Conservation (phyloP, 768 basidiomycete species). For the Glaciozyma martinii region DNA sequence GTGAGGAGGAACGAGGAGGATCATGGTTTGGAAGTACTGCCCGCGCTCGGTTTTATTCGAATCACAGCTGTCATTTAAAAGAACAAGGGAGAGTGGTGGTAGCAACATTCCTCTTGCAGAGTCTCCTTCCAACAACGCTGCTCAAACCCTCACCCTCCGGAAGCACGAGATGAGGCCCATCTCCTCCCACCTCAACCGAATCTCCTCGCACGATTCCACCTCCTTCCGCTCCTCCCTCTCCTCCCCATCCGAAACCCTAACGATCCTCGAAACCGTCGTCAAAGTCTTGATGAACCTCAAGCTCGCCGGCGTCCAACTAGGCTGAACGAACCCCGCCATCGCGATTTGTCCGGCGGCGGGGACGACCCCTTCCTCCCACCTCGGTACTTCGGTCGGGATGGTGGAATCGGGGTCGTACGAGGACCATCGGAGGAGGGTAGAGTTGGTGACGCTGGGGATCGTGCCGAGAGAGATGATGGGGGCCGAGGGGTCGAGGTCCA, state of each 20-base stretch:
- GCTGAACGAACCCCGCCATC: constrained; percentile 10
- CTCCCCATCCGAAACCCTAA: background rate
- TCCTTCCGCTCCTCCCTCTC: background rate
- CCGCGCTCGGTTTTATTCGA: background rate
- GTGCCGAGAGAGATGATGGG: background rate
- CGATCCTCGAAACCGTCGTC: background rate
- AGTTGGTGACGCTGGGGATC: constrained; percentile 2
- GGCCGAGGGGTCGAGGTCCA: background rate
- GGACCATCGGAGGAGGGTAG: background rate
- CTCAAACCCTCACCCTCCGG: constrained; percentile 17
- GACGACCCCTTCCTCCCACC: constrained; percentile 1
- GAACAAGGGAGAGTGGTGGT: background rate
- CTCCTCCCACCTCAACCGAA: constrained; percentile 25
- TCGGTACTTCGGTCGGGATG: background rate
- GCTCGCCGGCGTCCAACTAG: constrained; percentile 7
- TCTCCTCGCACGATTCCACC: constrained; percentile 22
- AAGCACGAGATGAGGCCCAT: constrained; percentile 21
- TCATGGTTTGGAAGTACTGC: too few species aligned
- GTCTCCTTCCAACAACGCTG: background rate
- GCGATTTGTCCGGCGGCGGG: constrained; percentile 20
- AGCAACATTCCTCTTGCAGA: too few species aligned
- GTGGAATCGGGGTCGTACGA: background rate
- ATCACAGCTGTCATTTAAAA: background rate
- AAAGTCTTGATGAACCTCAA: background rate
- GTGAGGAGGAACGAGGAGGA: background rate